These are phyloP conservation scores for Rhodocollybia butyracea DNA, from an alignment of 768 basidiomycete genomes.

Conservation along the genomic window DNA sequence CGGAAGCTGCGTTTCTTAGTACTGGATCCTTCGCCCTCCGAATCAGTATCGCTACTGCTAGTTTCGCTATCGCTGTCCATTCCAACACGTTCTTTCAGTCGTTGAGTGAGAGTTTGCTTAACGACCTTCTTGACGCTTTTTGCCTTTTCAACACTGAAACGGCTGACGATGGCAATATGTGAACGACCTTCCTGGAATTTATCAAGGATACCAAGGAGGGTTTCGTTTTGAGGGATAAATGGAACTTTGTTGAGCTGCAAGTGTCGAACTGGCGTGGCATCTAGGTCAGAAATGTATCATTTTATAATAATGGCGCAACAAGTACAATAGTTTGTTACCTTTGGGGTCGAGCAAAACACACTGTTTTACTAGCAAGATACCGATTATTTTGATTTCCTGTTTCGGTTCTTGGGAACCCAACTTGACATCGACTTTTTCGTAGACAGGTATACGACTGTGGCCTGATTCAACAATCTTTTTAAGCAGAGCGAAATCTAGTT, in stretches of 20 bases:
- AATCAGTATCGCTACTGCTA: slow-evolving; percentile 14
- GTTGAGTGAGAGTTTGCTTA: slow-evolving; percentile 75
- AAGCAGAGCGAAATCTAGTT: slow-evolving; percentile 76
- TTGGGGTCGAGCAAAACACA: slow-evolving; percentile 87
- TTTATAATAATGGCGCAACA: background rate
- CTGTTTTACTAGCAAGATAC: slow-evolving; percentile 86
- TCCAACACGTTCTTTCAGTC: slow-evolving; percentile 71
- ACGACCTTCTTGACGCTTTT: slow-evolving; percentile 80
- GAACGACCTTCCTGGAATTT: slow-evolving; percentile 88
- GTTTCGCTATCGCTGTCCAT: slow-evolving; percentile 37
- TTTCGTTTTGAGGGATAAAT: slow-evolving; percentile 82
- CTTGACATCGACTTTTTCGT: slow-evolving; percentile 65
- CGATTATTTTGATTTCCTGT: slow-evolving; percentile 73
- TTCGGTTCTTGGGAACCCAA: slow-evolving; percentile 17
- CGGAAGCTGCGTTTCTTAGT: slow-evolving; percentile 4
- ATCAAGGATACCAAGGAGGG: slow-evolving; percentile 81
- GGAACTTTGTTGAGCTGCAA: slow-evolving; percentile 86
- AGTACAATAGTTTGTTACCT: slow-evolving; percentile 32
- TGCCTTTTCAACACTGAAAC: slow-evolving; percentile 70
- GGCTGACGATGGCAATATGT: slow-evolving; percentile 89
- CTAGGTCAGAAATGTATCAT: slow-evolving; percentile 35
- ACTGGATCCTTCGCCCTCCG: slow-evolving; percentile 4
- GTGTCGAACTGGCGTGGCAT: slow-evolving; percentile 78
- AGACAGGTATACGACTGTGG: slow-evolving; percentile 82
- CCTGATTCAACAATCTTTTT: slow-evolving; percentile 75